phyloP scores from a whole-genome alignment of 1,284 basidiomycete species.

The Apiotrichum mycotoxinovorans region DNA sequence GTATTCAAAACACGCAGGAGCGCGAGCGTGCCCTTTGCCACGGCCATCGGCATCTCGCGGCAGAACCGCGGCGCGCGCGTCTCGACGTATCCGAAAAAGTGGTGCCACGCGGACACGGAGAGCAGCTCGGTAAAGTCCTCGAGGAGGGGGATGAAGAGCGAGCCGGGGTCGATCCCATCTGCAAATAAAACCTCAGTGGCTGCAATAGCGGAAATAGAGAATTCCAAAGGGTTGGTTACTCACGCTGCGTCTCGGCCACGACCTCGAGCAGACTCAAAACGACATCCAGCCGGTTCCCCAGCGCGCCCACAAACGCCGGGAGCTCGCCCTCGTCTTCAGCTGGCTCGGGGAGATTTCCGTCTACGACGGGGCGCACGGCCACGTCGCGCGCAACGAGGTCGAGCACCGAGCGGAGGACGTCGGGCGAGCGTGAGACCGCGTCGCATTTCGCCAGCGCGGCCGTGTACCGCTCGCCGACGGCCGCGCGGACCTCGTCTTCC shows the following conservation, averaged over 20 bases:
- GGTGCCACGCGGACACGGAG: slow-evolving; percentile 37
- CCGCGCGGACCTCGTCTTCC: neutral
- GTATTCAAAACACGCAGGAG: slow-evolving; percentile 43
- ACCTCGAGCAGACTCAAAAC: slow-evolving; percentile 40
- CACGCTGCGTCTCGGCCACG: slow-evolving; percentile 22
- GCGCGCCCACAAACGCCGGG: slow-evolving; percentile 25
- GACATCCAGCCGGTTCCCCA: slow-evolving; percentile 42
- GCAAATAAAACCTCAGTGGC: no score
- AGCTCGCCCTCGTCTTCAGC: slow-evolving; percentile 15
- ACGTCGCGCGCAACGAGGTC: slow-evolving; percentile 41
- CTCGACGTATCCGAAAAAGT: slow-evolving; percentile 42
- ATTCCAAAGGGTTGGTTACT: neutral
- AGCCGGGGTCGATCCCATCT: slow-evolving; percentile 38
- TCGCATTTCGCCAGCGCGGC: slow-evolving; percentile 40
- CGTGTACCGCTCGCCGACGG: neutral
- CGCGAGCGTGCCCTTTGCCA: slow-evolving; percentile 43
- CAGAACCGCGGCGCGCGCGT: slow-evolving; percentile 41
- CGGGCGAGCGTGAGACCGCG: slow-evolving; percentile 38
- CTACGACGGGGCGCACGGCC: slow-evolving; percentile 26
- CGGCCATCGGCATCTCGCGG: slow-evolving; percentile 44
- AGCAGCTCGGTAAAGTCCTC: slow-evolving; percentile 46
- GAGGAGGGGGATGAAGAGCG: slow-evolving; percentile 41
- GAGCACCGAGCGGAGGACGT: slow-evolving; percentile 30
- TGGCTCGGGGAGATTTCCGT: slow-evolving; percentile 32
- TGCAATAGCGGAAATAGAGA: neutral